Conservation (phyloP, 164 flowering plant species). For the Taxillus chinensis region DNA sequence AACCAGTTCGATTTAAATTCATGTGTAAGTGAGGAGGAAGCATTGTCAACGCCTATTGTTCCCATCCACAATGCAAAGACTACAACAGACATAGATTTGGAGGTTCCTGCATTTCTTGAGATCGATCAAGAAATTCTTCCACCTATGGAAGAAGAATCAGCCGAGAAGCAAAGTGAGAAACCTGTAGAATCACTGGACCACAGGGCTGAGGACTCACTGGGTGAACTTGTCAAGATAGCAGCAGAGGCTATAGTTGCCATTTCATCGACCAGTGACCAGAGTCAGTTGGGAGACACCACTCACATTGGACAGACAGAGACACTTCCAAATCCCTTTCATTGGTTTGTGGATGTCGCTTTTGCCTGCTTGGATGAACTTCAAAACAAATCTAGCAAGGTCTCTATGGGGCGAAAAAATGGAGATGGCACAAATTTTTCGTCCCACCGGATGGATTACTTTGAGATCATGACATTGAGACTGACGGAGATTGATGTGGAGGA, state of each 20-base stretch:
- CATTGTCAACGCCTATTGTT: not conserved
- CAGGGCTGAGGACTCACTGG: not conserved
- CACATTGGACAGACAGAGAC: not conserved
- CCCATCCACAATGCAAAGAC: not conserved
- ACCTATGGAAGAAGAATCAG: slow-evolving; percentile 9
- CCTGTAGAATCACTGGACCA: not conserved
- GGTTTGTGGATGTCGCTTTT: slow-evolving; percentile 5
- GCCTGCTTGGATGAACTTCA: not conserved
- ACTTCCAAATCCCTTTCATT: not conserved
- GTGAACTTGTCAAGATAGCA: not conserved
- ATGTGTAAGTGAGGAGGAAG: slow-evolving; percentile 1
- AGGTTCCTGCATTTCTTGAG: slow-evolving; percentile 20
- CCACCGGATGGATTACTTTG: slow-evolving; percentile 57
- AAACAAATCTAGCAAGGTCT: not conserved
- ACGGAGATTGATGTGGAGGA: slow-evolving; percentile 58
- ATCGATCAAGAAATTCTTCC: slow-evolving; percentile 20
- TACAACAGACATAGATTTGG: slow-evolving; percentile 13
- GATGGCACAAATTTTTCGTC: slow-evolving; percentile 1
- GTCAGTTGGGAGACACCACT: not conserved
- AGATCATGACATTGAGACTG: slow-evolving; percentile 63
- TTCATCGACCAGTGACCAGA: not conserved
- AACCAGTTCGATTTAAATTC: not conserved
- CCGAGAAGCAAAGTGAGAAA: not conserved
- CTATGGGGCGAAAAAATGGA: not conserved
- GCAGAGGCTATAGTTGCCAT: slow-evolving; percentile 4